Percentiles rank a stretch among this genome's conserved stretches.
phyloP scores from a whole-genome alignment of 164 flowering plant species.

The Nymphaea colorata region DNA sequence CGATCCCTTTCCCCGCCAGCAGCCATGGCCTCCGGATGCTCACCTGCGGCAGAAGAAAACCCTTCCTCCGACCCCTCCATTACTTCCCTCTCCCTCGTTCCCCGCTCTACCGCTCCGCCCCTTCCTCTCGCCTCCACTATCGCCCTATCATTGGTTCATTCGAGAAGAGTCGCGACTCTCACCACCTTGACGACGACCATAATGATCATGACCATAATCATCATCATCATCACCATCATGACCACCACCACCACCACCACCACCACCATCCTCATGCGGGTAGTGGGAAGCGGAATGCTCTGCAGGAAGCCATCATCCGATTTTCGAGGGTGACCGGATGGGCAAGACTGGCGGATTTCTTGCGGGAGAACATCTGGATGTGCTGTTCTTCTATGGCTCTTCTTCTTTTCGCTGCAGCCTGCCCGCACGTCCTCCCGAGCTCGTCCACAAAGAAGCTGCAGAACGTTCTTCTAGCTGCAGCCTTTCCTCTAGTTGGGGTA shows the following conservation, averaged over 20 bases:
- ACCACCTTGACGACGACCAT: conserved; percentile 12
- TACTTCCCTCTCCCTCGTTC: conserved; percentile 1
- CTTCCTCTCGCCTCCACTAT: conserved; percentile 3
- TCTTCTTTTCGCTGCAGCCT: conserved; percentile 62
- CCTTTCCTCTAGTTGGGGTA: conserved; percentile 95
- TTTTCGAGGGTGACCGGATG: conserved; percentile 59
- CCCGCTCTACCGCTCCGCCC: conserved; percentile 1
- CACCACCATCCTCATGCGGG: conserved; percentile 27
- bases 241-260: conserved; percentile 16
- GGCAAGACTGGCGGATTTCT: conserved; percentile 52
- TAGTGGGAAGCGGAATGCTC: conserved; percentile 21
- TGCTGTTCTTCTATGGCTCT: conserved; percentile 65
- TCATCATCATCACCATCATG: conserved; percentile 15
- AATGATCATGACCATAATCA: conserved; percentile 8
- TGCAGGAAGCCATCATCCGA: conserved; percentile 39
- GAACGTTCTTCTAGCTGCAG: conserved; percentile 37
- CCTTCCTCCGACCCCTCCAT: background rate
- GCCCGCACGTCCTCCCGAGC: conserved; percentile 58
- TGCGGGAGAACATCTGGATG: conserved; percentile 75
- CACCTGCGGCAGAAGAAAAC: background rate
- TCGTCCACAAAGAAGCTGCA: conserved; percentile 46
- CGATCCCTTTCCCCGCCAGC: background rate
- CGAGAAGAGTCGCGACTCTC: conserved; percentile 2
- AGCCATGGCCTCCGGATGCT: conserved; percentile 1
- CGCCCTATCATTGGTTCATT: conserved; percentile 10